phyloP scores from a whole-genome alignment of 805 yeast species.

The Ogataea polymorpha region DNA sequence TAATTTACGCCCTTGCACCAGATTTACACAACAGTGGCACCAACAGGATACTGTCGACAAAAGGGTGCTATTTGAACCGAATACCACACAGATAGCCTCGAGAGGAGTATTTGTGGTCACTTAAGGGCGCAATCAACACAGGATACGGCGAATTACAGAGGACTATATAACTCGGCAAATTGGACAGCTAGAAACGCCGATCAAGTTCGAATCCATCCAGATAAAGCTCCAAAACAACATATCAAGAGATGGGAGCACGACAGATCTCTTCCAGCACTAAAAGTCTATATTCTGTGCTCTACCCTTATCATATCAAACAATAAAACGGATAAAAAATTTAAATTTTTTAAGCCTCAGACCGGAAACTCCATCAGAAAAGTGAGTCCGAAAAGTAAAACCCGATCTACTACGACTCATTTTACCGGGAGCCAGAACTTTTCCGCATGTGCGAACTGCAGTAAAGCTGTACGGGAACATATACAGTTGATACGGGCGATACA shows the following conservation, averaged over 20 bases:
- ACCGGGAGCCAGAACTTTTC: background rate
- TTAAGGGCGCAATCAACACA: no score
- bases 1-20: conserved; percentile 10
- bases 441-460: background rate
- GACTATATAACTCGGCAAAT: background rate
- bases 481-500: background rate
- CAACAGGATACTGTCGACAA: background rate
- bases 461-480: background rate
- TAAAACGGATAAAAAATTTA: conserved; percentile 16
- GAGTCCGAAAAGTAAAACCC: background rate
- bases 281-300: no score
- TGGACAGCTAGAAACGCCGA: background rate
- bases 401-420: background rate
- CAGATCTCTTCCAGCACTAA: no score
- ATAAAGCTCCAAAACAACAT: background rate
- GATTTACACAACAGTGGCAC: background rate
- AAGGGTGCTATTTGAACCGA: no score
- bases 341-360: conserved; percentile 16
- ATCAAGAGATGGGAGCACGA: background rate
- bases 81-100: no score
- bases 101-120: no score
- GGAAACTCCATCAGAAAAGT: conserved; percentile 1
- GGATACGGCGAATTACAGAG: no score
- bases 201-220: background rate
- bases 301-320: conserved; percentile 11